Percentiles rank a stretch among this genome's conserved stretches.
Evolutionary conservation across 768 basidiomycete species (phyloP).

Genomic region (Mycena galopus): DNA sequence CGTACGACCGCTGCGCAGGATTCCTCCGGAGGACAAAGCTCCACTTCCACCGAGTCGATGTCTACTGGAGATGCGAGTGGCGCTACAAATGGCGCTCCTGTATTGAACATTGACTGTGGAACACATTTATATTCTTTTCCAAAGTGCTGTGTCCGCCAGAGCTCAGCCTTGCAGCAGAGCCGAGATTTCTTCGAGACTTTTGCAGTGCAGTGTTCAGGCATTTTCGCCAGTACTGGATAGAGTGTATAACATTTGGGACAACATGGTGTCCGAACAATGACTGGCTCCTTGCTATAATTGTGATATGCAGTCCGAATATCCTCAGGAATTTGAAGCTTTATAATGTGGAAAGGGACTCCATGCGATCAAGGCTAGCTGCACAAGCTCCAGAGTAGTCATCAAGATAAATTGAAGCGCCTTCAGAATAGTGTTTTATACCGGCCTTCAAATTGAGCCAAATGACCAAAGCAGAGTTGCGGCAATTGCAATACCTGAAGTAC

Average conservation of each 20-base stretch:
- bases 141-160: conserved; percentile 26
- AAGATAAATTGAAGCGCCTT: conserved; percentile 32
- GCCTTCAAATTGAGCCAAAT: conserved; percentile 29
- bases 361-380: conserved; percentile 20
- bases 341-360: conserved; percentile 12
- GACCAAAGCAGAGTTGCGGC: conserved; percentile 11
- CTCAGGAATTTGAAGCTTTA: conserved; percentile 20
- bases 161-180: conserved; percentile 17
- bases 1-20: no score
- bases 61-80: no score
- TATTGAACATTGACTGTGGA: conserved; percentile 23
- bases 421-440: conserved; percentile 28
- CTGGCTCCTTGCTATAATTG: conserved; percentile 16
- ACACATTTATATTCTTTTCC: conserved; percentile 23
- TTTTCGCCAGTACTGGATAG: conserved; percentile 18
- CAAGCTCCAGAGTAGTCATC: conserved; percentile 2
- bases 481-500: conserved; percentile 3
- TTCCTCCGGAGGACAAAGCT: no score
- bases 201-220: conserved; percentile 25
- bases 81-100: no score
- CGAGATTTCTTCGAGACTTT: conserved; percentile 25
- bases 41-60: no score
- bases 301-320: conserved; percentile 29
- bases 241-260: no score
- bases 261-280: conserved; percentile 25